phyloP scores from a whole-genome alignment of 768 basidiomycete genomes.

The Phaeotremella skinneri region DNA sequence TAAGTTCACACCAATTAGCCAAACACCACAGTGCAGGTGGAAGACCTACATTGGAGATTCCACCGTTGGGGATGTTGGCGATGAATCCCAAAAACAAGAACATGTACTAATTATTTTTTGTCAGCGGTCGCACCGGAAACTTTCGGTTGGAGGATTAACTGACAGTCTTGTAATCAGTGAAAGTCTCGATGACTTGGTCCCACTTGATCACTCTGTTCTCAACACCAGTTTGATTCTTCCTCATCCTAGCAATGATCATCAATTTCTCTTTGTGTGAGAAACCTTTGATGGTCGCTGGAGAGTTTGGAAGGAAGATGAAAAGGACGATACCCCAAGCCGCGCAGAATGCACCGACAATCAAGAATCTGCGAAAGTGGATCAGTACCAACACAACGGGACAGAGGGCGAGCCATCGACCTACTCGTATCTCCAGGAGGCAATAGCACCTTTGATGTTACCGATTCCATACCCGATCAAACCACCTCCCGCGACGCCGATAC shows the following conservation, averaged over 20 bases:
- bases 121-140: neutral
- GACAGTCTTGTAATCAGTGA: slow-evolving; percentile 46
- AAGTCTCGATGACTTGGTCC: slow-evolving; percentile 48
- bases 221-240: slow-evolving; percentile 51
- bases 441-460: slow-evolving; percentile 49
- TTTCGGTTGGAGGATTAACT: neutral
- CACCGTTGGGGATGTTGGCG: slow-evolving; percentile 48
- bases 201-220: slow-evolving; percentile 48
- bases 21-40: neutral
- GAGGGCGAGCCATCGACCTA: slow-evolving; percentile 28
- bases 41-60: slow-evolving; percentile 42
- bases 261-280: slow-evolving; percentile 50
- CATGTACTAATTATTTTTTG: slow-evolving; percentile 23
- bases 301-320: slow-evolving; percentile 47
- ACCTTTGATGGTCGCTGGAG: slow-evolving; percentile 47
- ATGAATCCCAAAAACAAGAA: slow-evolving; percentile 49
- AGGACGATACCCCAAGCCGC: slow-evolving; percentile 46
- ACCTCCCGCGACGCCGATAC: slow-evolving; percentile 54
- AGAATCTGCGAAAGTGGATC: slow-evolving; percentile 9
- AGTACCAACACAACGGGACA: neutral
- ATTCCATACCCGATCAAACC: slow-evolving; percentile 52
- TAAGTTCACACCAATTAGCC: slow-evolving; percentile 4
- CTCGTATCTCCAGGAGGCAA: slow-evolving; percentile 52
- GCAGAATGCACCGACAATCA: slow-evolving; percentile 50
- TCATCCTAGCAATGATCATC: slow-evolving; percentile 49